Base-by-base conservation (phyloP, 2,329 filamentous ascomycete species). In the Cytospora paraplurivora region DNA sequence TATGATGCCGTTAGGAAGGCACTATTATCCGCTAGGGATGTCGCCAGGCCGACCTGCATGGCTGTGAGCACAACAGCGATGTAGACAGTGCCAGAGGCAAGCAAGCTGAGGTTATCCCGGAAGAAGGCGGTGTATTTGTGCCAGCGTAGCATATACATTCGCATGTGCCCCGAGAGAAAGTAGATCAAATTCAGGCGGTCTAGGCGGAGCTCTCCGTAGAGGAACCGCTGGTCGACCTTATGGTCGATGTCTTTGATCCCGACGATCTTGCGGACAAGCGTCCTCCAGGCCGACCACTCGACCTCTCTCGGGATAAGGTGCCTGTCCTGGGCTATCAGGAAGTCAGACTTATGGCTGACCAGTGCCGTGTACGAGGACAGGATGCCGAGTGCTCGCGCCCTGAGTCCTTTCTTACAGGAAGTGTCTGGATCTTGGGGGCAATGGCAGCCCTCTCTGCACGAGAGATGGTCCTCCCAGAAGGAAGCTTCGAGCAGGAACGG, bases 21-120 rank as follows among this genome's bases (percentile, higher is more conserved):
- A 0, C 64, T n/a, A 65, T 75, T 78, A 0, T 71, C 65, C 0
- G 53, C 55, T 1, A 81, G 72, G 32, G 53, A 52, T 0, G 76
- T 79, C 2, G 74, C 73, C 12, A 82, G 69, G 0, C 78, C 79
- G 13, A 82, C 78, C 70, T 84, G 81, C 78, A 84, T 80, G 0
- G 81, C 81, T 3, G 77, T 77, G 37, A 84, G 71, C 19, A 82
- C 72, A 17, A 84, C 67, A 47, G 75, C 76, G 21, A 82, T 68
- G 66, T 79, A 83, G 3, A 76, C 76, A 4, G 77, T 75, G 1
- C 75, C 68, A 10, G 74, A 70, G 1, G 77, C 71, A 1, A 83
- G 66, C 74, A 71, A 76, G 19, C 72, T 71, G 27, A 82, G 76
- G 64, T 82, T 79, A 38, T 78, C 71, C 13, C 71, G 70, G 51